Evolutionary conservation across 257 asterid species (phyloP).

Genomic region (Scutellaria minor): DNA sequence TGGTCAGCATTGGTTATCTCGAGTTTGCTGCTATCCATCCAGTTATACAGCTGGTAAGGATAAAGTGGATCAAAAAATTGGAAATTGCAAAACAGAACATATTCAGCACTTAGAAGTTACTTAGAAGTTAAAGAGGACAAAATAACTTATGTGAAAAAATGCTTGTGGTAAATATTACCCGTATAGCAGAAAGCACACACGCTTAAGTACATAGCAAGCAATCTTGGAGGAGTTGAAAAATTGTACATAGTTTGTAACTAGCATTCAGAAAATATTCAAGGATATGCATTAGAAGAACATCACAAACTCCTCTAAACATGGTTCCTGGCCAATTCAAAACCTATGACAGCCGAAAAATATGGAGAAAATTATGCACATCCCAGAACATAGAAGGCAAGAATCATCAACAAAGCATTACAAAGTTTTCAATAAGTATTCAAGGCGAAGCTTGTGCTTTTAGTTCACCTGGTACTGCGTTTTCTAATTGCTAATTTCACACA

Average conservation of each 20-base stretch:
- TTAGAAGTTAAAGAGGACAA: conserved; percentile 5
- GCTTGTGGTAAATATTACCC: not conserved
- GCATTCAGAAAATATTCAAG: not conserved
- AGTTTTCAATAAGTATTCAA: not conserved
- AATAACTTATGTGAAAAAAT: not conserved
- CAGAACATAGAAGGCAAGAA: not conserved
- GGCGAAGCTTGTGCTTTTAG: no score
- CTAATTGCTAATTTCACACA: not conserved
- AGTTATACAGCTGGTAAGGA: conserved; percentile 59
- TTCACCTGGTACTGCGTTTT: not conserved
- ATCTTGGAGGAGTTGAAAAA: not conserved
- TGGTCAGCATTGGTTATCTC: conserved; percentile 46
- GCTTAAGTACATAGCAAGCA: not conserved
- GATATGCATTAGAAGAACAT: not conserved
- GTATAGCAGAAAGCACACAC: not conserved
- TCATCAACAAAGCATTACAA: not conserved
- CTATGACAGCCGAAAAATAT: not conserved
- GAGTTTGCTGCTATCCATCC: conserved; percentile 61
- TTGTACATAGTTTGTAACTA: not conserved
- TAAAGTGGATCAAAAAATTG: conserved; percentile 10
- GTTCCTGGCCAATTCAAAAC: not conserved
- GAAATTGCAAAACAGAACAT: conserved; percentile 28
- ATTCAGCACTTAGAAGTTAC: conserved; percentile 2
- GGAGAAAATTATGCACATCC: not conserved
- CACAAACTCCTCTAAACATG: not conserved